Percentiles rank a stretch among this genome's conserved stretches.
Evolutionary conservation across 1,284 basidiomycete genomes (phyloP).

Genomic region (Boletus putidus): DNA sequence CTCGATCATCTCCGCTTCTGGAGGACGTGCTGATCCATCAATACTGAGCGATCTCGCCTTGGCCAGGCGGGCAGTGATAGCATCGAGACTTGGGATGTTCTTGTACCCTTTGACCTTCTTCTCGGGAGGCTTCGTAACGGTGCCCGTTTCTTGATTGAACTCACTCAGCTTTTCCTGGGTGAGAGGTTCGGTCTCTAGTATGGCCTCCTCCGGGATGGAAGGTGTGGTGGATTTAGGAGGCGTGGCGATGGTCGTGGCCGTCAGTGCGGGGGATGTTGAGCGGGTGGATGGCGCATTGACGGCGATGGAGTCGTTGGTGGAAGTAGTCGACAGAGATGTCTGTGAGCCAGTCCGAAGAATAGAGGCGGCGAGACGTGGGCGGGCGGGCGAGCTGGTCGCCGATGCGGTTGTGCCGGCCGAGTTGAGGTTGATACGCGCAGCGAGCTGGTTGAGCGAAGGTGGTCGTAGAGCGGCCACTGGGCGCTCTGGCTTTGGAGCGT

Average conservation of each 20-base stretch:
- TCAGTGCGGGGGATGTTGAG: constrained; percentile 40
- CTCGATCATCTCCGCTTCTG: constrained; percentile 71
- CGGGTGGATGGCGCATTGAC: constrained; percentile 65
- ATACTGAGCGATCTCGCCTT: constrained; percentile 67
- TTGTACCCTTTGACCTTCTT: constrained; percentile 71
- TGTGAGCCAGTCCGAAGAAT: constrained; percentile 66
- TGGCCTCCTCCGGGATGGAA: constrained; percentile 42
- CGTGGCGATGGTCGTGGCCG: constrained; percentile 45
- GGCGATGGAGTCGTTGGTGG: constrained; percentile 59
- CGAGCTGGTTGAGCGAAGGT: constrained; percentile 78
- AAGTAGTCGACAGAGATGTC: constrained; percentile 52
- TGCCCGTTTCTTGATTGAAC: constrained; percentile 51
- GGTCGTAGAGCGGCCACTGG: constrained; percentile 43
- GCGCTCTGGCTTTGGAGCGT: constrained; percentile 46
- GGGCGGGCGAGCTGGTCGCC: constrained; percentile 41
- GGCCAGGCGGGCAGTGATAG: constrained; percentile 72
- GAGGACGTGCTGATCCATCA: constrained; percentile 69
- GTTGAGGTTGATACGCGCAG: constrained; percentile 65
- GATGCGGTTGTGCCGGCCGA: constrained; percentile 36
- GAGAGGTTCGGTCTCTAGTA: constrained; percentile 50
- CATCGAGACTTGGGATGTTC: constrained; percentile 80
- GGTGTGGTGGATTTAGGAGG: constrained; percentile 50
- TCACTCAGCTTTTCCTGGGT: constrained; percentile 62
- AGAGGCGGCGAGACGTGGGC: constrained; percentile 73
- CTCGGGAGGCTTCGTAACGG: constrained; percentile 30